Evolutionary conservation across 345 rosid species (phyloP), one percentile per base, ranked within the genome.

Genomic region (Camelina hispida): DNA sequence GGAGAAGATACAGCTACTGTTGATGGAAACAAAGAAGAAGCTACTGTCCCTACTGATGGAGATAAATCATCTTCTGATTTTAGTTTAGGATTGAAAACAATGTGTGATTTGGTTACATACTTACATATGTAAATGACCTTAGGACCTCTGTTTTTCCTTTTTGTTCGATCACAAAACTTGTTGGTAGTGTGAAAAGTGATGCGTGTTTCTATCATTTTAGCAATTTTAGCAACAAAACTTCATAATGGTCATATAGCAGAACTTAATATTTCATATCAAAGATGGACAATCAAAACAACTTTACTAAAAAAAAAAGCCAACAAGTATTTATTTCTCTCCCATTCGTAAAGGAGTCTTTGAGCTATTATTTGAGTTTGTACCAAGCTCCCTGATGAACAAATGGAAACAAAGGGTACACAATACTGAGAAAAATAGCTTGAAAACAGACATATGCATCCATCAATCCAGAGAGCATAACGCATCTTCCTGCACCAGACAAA

Each of bases 41-140:
- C 25, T 23, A 23, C 25, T 23, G 23, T 2, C 23, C 23, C 23
- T 22, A 48, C 61, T 64, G 47, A 47, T 34, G 82, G n/a, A 2
- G 30, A 15, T 13, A 62, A 78, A 46, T 62, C 83, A 0, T 79
- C 51, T 0, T 84, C 94, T 22, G 79, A 70, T 78, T 78, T 89
- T 91, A 0, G 87, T 85, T 18, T 70, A 84, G 0, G 92, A 91
- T 46, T 88, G 75, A 23, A 23, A 25, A 25, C 28, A 25, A 2
- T 25, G 28, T 25, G 40, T 40, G 11, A 8, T 22, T 44, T n/a
- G 34, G 50, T 43, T 62, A 66, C 52, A 54, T 44, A 44, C 30
- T 48, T 14, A 28, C 51, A 0, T 71, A 20, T 65, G 69, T 78
- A 78, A 42, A 78, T 78, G 68, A 64, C 59, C 38, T 38, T 63